These are phyloP conservation scores for Fusarium sp. DNA, from an alignment of 2,329 filamentous ascomycete genomes.

Conservation along the genomic window DNA sequence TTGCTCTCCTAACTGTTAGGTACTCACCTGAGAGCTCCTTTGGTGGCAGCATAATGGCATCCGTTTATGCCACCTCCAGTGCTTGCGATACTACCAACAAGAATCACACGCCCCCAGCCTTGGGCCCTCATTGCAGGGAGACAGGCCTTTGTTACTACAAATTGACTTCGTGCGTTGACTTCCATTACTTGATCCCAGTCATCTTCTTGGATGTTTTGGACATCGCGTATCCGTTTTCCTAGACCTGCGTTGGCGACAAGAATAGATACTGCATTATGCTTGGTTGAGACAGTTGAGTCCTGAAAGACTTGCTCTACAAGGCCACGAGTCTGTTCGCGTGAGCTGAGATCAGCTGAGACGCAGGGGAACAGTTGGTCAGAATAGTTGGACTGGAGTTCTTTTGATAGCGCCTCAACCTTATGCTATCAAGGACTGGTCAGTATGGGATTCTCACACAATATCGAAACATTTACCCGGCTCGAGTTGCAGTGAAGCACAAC, in stretches of 20 bases:
- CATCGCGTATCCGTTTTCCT: slow-evolving; percentile 49
- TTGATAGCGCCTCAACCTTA: slow-evolving; percentile 22
- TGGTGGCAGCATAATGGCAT: slow-evolving; percentile 51
- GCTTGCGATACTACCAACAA: slow-evolving; percentile 51
- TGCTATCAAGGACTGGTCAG: background rate
- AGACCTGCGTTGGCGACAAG: slow-evolving; percentile 50
- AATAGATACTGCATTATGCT: slow-evolving; percentile 44
- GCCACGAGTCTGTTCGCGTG: slow-evolving; percentile 21
- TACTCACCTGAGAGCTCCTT: slow-evolving; percentile 46
- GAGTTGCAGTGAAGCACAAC: slow-evolving; percentile 33
- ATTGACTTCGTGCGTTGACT: slow-evolving; percentile 50
- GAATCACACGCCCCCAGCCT: slow-evolving; percentile 48
- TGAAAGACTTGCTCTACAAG: slow-evolving; percentile 14
- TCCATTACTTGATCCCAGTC: slow-evolving; percentile 53
- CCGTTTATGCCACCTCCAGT: slow-evolving; percentile 51
- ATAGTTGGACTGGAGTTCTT: background rate
- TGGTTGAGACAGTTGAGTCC: slow-evolving; percentile 2
- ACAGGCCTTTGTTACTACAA: slow-evolving; percentile 50
- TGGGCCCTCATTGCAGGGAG: slow-evolving; percentile 48
- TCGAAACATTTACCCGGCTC: background rate
- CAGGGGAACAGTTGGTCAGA: slow-evolving; percentile 20
- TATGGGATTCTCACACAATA: accelerated
- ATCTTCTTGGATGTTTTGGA: slow-evolving; percentile 49
- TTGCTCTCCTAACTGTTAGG: accelerated
- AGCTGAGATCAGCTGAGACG: slow-evolving; percentile 23